Percentiles rank a stretch among this genome's conserved stretches.
phyloP scores from a whole-genome alignment of 202 grass and related monocot genomes.

The Schoenoplectus triqueter region DNA sequence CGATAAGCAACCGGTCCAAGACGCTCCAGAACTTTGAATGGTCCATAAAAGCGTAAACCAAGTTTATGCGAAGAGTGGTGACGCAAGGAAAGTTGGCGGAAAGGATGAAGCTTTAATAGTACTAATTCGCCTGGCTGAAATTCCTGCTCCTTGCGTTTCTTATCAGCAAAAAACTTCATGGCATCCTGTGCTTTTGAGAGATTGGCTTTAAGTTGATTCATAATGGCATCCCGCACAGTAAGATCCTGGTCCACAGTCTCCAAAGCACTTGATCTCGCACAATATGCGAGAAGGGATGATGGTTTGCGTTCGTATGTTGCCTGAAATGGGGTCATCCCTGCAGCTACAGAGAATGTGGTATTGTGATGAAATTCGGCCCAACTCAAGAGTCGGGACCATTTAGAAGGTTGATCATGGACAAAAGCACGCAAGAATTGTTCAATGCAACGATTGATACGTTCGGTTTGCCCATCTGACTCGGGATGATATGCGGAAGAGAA shows the following conservation, averaged over 20 bases:
- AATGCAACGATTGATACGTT: too few species aligned
- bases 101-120: neutral
- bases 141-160: neutral
- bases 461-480: too few species aligned
- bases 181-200: neutral
- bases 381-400: too few species aligned
- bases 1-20: neutral
- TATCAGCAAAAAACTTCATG: neutral
- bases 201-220: neutral
- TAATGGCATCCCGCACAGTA: neutral
- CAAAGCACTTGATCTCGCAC: neutral
- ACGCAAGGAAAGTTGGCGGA: neutral
- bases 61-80: neutral
- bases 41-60: neutral
- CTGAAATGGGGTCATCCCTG: neutral
- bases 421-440: too few species aligned
- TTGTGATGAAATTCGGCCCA: too few species aligned
- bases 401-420: too few species aligned
- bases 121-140: neutral
- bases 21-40: neutral
- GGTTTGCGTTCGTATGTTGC: conserved; percentile 10
- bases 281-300: neutral
- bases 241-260: neutral
- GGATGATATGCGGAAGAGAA: too few species aligned
- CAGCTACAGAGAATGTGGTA: too few species aligned